These are phyloP conservation scores for Talaromyces sp. DNA, from an alignment of 2,329 filamentous ascomycete genomes.

Conservation along the genomic window DNA sequence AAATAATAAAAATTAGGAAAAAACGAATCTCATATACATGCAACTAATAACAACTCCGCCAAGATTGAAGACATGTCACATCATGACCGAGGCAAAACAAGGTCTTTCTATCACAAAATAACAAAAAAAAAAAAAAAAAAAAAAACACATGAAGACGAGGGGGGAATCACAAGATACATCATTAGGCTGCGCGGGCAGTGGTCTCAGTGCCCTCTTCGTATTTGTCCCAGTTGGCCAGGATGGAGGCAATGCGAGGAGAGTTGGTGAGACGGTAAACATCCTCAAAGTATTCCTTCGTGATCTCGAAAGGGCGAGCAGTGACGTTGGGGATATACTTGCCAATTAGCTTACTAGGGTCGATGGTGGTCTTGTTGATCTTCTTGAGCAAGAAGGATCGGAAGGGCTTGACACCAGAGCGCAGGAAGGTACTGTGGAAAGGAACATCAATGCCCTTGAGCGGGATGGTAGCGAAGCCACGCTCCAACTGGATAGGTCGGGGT, in stretches of 20 bases:
- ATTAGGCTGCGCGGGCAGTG: constrained; percentile 21
- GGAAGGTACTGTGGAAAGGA: constrained; percentile 98
- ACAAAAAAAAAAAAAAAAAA: constrained; percentile 15
- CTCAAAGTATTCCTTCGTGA: constrained; percentile 99
- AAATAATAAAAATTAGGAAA: background rate
- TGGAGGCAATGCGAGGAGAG: constrained; percentile 58
- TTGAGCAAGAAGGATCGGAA: constrained; percentile 98
- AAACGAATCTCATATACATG: constrained; percentile 24
- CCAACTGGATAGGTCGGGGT: constrained; percentile 81
- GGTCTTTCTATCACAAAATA: constrained; percentile 25
- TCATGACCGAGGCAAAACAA: constrained; percentile 21
- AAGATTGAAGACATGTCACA: constrained; percentile 27
- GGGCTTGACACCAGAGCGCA: constrained; percentile 96
- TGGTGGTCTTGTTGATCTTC: constrained; percentile 99
- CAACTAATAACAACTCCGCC: constrained; percentile 22
- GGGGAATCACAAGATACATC: constrained; percentile 21
- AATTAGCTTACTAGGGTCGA: constrained; percentile 93
- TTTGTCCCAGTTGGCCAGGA: constrained; percentile 82
- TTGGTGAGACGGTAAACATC: constrained; percentile 96
- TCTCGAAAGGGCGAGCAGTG: constrained; percentile 89
- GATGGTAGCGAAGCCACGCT: constrained; percentile 96
- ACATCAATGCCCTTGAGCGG: constrained; percentile 97
- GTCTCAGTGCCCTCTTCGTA: constrained; percentile 54
- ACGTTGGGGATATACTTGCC: constrained; percentile 99
- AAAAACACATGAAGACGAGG: constrained; percentile 17